A percentile compares a stretch with the other conserved stretches of the same genome.
phyloP scores from a whole-genome alignment of 768 basidiomycete species.

The Pleurotus giganteus region DNA sequence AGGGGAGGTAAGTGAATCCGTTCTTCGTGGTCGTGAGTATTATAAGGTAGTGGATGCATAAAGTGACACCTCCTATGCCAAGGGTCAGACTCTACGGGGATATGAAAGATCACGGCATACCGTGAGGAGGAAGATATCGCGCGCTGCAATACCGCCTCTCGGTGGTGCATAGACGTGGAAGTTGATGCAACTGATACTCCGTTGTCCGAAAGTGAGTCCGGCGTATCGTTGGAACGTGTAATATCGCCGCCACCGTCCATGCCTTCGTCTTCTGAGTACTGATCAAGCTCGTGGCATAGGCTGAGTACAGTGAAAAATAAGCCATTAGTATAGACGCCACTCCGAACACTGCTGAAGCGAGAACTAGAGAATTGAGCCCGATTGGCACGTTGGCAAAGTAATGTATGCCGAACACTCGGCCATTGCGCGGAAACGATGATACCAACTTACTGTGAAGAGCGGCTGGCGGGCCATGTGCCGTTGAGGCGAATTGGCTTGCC shows the following conservation, averaged over 20 bases:
- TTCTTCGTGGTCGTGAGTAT: slow-evolving; percentile 5
- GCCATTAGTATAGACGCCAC: background rate
- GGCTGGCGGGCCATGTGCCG: background rate
- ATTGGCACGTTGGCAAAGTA: background rate
- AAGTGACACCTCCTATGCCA: background rate
- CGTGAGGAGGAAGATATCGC: slow-evolving; percentile 6
- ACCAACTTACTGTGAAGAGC: slow-evolving; percentile 4
- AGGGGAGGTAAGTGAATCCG: slow-evolving; percentile 1
- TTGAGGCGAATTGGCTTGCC: background rate
- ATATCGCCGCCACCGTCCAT: background rate
- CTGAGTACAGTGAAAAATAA: background rate
- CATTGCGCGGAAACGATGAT: background rate
- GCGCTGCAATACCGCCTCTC: slow-evolving; percentile 8
- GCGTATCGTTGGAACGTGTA: background rate
- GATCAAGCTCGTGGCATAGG: background rate
- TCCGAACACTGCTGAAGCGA: background rate
- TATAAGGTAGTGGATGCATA: slow-evolving; percentile 2
- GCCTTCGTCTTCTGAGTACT: background rate
- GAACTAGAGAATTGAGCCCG: background rate
- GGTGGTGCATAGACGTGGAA: background rate
- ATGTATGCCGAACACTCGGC: background rate
- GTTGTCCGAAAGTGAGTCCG: background rate
- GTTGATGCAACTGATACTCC: background rate
- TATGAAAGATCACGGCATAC: background rate
- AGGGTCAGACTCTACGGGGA: background rate